phyloP scores from a whole-genome alignment of 1,284 basidiomycete genomes.

The Boletus subluridellus region DNA sequence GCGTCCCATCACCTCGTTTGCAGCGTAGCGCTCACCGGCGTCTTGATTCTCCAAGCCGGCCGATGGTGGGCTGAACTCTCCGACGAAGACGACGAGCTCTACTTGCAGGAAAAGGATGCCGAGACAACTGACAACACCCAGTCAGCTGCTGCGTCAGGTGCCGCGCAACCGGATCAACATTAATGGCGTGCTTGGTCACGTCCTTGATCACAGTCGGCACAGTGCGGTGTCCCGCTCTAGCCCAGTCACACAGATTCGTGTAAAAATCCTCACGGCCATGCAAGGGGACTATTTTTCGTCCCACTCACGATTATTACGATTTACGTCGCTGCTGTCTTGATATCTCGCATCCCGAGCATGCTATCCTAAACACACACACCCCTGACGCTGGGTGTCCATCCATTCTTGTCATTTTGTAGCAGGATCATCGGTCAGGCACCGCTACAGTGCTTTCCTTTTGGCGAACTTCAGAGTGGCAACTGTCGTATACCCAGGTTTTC shows the following conservation, averaged over 20 bases:
- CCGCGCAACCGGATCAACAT: constrained; percentile 6
- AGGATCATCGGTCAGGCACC: constrained; percentile 8
- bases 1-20: constrained; percentile 78
- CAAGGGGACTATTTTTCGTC: neutral
- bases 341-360: constrained; percentile 25
- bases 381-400: constrained; percentile 1
- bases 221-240: neutral
- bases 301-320: constrained; percentile 18
- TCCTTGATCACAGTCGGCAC: constrained; percentile 1
- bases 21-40: constrained; percentile 77
- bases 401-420: constrained; percentile 7
- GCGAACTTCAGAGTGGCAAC: constrained; percentile 1
- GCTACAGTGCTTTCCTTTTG: constrained; percentile 5
- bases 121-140: constrained; percentile 10
- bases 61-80: constrained; percentile 75
- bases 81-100: constrained; percentile 47
- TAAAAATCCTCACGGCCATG: constrained; percentile 11
- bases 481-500: constrained; percentile 20
- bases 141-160: constrained; percentile 2
- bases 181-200: constrained; percentile 5
- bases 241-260: neutral
- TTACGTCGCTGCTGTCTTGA: constrained; percentile 31
- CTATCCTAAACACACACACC: constrained; percentile 13
- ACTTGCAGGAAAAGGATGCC: constrained; percentile 32
- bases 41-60: constrained; percentile 72